Evolutionary conservation across 2,329 filamentous ascomycete species (phyloP).

Genomic region (Neophaeococcomyces mojaviensis): DNA sequence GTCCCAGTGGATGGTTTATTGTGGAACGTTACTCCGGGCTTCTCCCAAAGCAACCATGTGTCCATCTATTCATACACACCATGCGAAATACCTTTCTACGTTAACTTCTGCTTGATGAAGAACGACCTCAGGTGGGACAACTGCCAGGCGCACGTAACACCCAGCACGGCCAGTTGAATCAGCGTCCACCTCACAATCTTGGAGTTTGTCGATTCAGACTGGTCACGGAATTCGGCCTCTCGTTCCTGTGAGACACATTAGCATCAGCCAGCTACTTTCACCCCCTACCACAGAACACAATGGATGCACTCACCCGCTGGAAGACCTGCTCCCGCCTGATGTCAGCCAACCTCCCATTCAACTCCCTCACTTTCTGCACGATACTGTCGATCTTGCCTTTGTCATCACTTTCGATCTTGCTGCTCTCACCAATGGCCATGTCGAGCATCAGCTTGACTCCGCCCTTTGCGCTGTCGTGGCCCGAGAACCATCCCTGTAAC

Average conservation of each 20-base stretch:
- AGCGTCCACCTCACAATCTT: conserved; percentile 91
- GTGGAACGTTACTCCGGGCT: neutral
- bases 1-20: no score
- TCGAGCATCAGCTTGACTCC: conserved; percentile 82
- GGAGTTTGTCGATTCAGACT: conserved; percentile 86
- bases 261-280: conserved; percentile 4
- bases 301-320: conserved; percentile 60
- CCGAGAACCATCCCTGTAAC: conserved; percentile 63
- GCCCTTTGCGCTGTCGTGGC: conserved; percentile 59
- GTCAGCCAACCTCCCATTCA: conserved; percentile 80
- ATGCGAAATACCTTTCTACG: conserved; percentile 45
- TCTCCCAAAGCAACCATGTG: neutral
- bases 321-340: conserved; percentile 93
- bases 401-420: conserved; percentile 85
- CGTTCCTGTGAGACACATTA: conserved; percentile 65
- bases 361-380: conserved; percentile 76
- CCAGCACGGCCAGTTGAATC: conserved; percentile 78
- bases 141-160: conserved; percentile 90
- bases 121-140: conserved; percentile 90
- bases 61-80: conserved; percentile 8
- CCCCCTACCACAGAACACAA: neutral
- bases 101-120: conserved; percentile 99
- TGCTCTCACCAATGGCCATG: conserved; percentile 88
- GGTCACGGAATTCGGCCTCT: conserved; percentile 95
- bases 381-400: conserved; percentile 90